These are phyloP conservation scores for Jatropha podagrica DNA, from an alignment of 441 rosid species.

Conservation along the genomic window DNA sequence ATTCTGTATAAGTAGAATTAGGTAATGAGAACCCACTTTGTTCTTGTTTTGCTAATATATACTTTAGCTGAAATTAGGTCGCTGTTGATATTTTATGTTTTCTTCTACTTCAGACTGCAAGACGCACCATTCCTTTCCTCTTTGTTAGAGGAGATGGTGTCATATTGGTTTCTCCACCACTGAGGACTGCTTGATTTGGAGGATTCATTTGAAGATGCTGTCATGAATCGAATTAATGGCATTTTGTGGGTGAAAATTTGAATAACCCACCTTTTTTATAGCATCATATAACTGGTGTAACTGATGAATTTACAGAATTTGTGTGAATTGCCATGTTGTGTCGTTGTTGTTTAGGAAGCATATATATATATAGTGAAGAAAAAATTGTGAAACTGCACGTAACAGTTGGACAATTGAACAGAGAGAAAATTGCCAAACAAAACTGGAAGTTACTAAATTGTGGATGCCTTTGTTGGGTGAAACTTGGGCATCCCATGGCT, in stretches of 20 bases:
- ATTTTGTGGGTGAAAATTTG: conserved; percentile 1
- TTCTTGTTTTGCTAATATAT: not conserved
- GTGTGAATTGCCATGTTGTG: not conserved
- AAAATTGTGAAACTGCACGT: too few relatives aligned
- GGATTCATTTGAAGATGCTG: conserved; percentile 28
- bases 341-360: too few relatives aligned
- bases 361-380: too few relatives aligned
- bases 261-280: not conserved
- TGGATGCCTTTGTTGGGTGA: conserved; percentile 59
- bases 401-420: not conserved
- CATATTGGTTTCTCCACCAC: conserved; percentile 93
- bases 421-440: not conserved
- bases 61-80: not conserved
- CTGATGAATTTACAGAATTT: conserved; percentile 6
- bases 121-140: conserved; percentile 76
- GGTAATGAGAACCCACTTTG: not conserved
- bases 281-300: not conserved
- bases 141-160: conserved; percentile 99
- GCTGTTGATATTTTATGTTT: not conserved
- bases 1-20: not conserved
- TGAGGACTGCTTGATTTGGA: conserved; percentile 66
- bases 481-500: conserved; percentile 61
- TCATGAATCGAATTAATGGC: conserved; percentile 13
- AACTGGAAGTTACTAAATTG: conserved; percentile 23
- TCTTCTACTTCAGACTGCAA: conserved; percentile 65